phyloP scores from a whole-genome alignment of 2,329 filamentous ascomycete genomes.

The Podosphaera fusca region DNA sequence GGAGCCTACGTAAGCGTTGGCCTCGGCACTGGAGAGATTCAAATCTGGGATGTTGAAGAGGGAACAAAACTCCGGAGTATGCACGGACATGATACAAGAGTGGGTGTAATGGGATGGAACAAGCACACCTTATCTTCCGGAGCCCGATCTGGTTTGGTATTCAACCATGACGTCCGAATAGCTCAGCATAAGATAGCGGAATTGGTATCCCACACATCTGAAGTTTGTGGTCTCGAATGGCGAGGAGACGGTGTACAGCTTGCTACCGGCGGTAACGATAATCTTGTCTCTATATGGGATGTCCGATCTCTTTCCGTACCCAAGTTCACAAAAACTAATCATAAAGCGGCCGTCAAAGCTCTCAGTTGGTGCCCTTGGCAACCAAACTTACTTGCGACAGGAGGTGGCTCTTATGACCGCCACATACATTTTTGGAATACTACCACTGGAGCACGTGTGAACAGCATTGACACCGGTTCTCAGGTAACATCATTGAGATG shows the following conservation, averaged over 20 bases:
- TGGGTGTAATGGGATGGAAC: conserved; percentile 97
- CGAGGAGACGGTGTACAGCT: conserved; percentile 88
- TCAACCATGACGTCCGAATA: conserved; percentile 95
- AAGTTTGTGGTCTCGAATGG: conserved; percentile 97
- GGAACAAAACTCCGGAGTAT: conserved; percentile 91
- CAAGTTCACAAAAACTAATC: conserved; percentile 99
- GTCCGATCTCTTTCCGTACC: conserved; percentile 77
- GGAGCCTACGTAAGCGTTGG: conserved; percentile 92
- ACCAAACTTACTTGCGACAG: conserved; percentile 85
- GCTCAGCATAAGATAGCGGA: conserved; percentile 96
- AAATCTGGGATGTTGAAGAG: conserved; percentile 98
- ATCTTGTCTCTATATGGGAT: conserved; percentile 97
- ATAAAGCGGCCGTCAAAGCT: conserved; percentile 95
- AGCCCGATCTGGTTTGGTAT: conserved; percentile 81
- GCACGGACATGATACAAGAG: conserved; percentile 89
- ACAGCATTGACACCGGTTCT: conserved; percentile 95
- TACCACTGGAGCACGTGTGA: conserved; percentile 86
- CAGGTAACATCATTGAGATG: conserved; percentile 92
- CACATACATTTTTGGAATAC: conserved; percentile 99
- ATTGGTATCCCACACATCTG: conserved; percentile 87
- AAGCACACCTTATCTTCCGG: conserved; percentile 94
- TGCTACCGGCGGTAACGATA: conserved; percentile 94
- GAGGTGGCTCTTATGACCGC: conserved; percentile 85
- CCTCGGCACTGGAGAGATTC: conserved; percentile 83
- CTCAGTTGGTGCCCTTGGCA: conserved; percentile 98